Percentiles rank a stretch among this genome's conserved stretches.
Evolutionary conservation across 2,329 filamentous ascomycete genomes (phyloP).

Genomic region (Colletotrichum agaves): DNA sequence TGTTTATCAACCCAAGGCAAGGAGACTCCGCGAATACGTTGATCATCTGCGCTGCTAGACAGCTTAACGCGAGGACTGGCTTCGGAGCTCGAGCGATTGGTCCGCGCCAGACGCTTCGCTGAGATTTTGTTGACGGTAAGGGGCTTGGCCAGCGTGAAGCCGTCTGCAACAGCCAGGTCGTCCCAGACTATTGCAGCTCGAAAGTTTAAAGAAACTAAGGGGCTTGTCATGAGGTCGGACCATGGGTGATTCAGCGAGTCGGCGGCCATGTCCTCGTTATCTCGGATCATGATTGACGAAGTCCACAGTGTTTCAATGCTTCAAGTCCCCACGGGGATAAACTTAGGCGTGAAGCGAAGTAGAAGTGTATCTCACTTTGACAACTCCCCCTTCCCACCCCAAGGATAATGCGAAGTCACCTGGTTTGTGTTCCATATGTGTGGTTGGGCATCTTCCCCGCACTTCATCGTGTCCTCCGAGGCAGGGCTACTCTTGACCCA

Average conservation of each 20-base stretch:
- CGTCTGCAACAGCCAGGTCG: background rate
- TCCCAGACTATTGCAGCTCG: conserved; percentile 11
- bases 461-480: background rate
- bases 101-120: background rate
- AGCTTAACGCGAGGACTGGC: background rate
- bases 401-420: background rate
- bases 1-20: background rate
- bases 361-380: too few species aligned
- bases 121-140: background rate
- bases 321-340: background rate
- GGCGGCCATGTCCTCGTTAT: background rate
- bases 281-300: too few species aligned
- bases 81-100: conserved; percentile 25
- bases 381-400: background rate
- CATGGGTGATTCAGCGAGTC: background rate
- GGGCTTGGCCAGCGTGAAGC: background rate
- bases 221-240: background rate
- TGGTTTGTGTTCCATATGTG: background rate
- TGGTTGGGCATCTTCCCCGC: background rate
- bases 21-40: conserved; percentile 1
- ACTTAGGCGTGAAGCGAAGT: background rate
- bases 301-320: too few species aligned
- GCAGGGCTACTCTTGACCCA: background rate
- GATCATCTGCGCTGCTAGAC: background rate
- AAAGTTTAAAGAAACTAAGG: conserved; percentile 14